Percentiles rank a stretch among this genome's conserved stretches.
phyloP scores from a whole-genome alignment of 2,329 filamentous ascomycete species.

The Lizonia empirigonia region DNA sequence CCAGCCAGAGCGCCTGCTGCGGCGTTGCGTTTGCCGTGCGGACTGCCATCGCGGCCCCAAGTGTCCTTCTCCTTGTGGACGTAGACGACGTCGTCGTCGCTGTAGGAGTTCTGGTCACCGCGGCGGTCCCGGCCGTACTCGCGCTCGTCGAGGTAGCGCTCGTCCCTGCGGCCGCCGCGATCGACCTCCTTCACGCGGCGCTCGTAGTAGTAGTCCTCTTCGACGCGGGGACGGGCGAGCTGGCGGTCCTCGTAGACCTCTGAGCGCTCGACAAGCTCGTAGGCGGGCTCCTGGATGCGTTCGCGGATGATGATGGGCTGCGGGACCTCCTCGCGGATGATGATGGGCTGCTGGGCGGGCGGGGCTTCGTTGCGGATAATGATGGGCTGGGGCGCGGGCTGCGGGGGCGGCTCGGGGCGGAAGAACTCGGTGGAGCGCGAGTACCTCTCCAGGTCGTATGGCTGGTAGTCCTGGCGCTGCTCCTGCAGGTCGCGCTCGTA shows the following conservation, averaged over 20 bases:
- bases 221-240: conserved; percentile 53
- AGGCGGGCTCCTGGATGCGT: conserved; percentile 58
- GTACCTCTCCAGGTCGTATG: conserved; percentile 56
- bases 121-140: conserved; percentile 48
- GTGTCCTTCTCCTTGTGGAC: conserved; percentile 60
- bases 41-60: conserved; percentile 48
- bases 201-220: conserved; percentile 68
- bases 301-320: conserved; percentile 57
- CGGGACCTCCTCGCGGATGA: conserved; percentile 58
- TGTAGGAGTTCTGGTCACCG: conserved; percentile 56
- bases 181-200: conserved; percentile 62
- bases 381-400: conserved; percentile 49
- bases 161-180: conserved; percentile 51
- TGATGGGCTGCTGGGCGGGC: conserved; percentile 61
- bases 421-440: conserved; percentile 60
- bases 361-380: conserved; percentile 58
- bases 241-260: conserved; percentile 58
- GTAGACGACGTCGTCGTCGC: conserved; percentile 67
- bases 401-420: conserved; percentile 49
- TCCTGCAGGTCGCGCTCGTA: conserved; percentile 43
- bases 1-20: conserved; percentile 68
- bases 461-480: conserved; percentile 32
- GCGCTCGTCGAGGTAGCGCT: conserved; percentile 45
- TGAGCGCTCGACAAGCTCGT: conserved; percentile 64
- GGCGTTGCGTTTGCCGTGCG: conserved; percentile 61